A percentile compares a stretch with the other conserved stretches of the same genome.
phyloP scores from a whole-genome alignment of 306 rosid genomes.

The Myrica gale region DNA sequence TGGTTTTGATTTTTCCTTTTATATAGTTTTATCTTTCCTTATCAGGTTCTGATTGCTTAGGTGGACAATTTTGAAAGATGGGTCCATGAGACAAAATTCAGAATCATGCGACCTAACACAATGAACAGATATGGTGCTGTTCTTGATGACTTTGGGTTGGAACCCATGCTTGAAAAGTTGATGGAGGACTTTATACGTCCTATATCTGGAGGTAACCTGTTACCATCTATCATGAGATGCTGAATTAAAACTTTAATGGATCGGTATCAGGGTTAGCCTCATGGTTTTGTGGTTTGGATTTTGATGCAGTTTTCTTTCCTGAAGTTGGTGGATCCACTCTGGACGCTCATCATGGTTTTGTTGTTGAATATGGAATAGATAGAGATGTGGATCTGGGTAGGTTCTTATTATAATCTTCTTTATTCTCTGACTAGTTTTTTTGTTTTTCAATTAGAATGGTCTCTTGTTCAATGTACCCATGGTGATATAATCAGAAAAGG shows the following conservation, averaged over 20 bases:
- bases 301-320: conserved; percentile 70
- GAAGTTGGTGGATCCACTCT: conserved; percentile 88
- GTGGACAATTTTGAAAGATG: conserved; percentile 92
- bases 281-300: conserved; percentile 25
- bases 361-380: conserved; percentile 85
- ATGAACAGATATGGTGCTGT: conserved; percentile 91
- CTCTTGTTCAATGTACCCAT: not conserved
- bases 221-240: conserved; percentile 14
- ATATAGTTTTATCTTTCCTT: conserved; percentile 47
- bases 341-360: conserved; percentile 97
- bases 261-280: conserved; percentile 22
- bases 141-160: conserved; percentile 93
- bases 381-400: conserved; percentile 90
- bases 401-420: conserved; percentile 22
- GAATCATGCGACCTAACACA: conserved; percentile 91
- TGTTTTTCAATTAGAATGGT: not conserved
- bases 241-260: conserved; percentile 16
- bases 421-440: conserved; percentile 9
- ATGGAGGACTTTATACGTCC: conserved; percentile 76
- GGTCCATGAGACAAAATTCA: conserved; percentile 69
- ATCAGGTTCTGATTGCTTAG: conserved; percentile 63
- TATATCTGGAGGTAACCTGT: conserved; percentile 56
- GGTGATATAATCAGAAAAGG: not conserved
- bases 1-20: conserved; percentile 14
- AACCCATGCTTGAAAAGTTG: conserved; percentile 75